Evolutionary conservation across 768 basidiomycete genomes (phyloP).

Genomic region (Trametes sanguinea): DNA sequence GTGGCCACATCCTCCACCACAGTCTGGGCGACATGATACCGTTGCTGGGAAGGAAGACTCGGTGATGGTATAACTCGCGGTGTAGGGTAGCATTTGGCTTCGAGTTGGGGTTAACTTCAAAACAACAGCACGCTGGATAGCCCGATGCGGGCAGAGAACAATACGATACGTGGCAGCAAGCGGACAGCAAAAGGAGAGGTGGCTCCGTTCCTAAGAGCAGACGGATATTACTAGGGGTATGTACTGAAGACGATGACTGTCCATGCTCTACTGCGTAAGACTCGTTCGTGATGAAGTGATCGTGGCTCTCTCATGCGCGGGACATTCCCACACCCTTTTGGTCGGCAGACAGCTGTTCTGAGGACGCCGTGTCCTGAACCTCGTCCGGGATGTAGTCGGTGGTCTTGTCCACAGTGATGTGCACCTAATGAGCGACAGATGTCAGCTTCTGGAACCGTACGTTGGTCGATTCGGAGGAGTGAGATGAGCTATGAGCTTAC

Average conservation of each 20-base stretch:
- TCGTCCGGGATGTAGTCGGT: conserved; percentile 26
- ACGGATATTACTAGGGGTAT: conserved; percentile 7
- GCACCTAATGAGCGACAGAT: conserved; percentile 9
- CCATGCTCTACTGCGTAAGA: background rate
- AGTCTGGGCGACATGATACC: conserved; percentile 19
- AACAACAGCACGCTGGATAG: too few species aligned
- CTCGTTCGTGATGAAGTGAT: background rate
- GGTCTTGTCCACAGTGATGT: conserved; percentile 32
- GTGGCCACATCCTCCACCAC: conserved; percentile 37
- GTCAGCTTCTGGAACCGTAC: background rate
- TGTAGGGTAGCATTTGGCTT: too few species aligned
- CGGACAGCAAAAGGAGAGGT: background rate
- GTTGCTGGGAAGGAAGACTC: conserved; percentile 7
- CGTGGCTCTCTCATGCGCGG: background rate
- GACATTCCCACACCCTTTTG: conserved; percentile 7
- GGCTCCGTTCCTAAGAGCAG: background rate
- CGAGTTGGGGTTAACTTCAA: too few species aligned
- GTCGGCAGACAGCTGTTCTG: conserved; percentile 10
- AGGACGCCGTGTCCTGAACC: conserved; percentile 2
- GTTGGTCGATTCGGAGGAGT: background rate
- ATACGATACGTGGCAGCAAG: background rate
- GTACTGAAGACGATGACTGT: background rate
- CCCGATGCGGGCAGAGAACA: background rate
- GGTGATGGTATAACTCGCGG: background rate
- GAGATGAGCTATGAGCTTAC: conserved; percentile 4